Evolutionary conservation across 1,139 yeast species (phyloP), one percentile per base, ranked within the genome.

Genomic region (Komagataea norvegica): DNA sequence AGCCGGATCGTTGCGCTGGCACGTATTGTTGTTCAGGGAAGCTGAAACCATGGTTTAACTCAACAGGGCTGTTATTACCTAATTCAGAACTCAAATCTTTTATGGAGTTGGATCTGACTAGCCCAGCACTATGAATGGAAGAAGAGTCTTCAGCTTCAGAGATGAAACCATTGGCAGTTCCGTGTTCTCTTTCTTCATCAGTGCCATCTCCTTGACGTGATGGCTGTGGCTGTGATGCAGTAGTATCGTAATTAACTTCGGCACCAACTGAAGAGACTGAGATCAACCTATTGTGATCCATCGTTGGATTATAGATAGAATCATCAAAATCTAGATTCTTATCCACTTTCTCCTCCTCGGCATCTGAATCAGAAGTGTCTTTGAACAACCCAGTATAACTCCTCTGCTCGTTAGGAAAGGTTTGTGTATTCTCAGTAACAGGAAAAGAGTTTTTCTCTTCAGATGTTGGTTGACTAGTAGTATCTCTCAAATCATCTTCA

Each of bases 71-170:
- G 10, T 25, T 16, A 7, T n/a, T 6, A 24, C 14, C 27, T 13
- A 31, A 14, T 14, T 35, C 29, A 8, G 13, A 11, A 22, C n/a
- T 32, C n/a, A 38, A 7, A 10, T 35, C 26, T n/a, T 13, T 21
- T 2, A 31, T 16, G n/a, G 36, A 35, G 11, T 10, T 26, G 4
- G 42, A 38, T 21, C 36, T n/a, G 4, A 32, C 31, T 8, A 38
- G 5, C 3, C 31, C 25, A 5, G 11, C 21, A 19, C 10, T 18
- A 16, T 13, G 17, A n/a, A 5, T 20, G 19, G 21, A 13, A 8
- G 15, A 4, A 7, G 5, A 3, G 13, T 19, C 23, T 6, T 24
- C 24, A 6, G 10, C n/a, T 14, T 18, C 20, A 18, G 13, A 7
- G n/a, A 16, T 11, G 18, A 21, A 18, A 14, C n/a, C 18, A 20